phyloP scores from a whole-genome alignment of 1,139 yeast genomes.

The Suhomyces bokatorum region DNA sequence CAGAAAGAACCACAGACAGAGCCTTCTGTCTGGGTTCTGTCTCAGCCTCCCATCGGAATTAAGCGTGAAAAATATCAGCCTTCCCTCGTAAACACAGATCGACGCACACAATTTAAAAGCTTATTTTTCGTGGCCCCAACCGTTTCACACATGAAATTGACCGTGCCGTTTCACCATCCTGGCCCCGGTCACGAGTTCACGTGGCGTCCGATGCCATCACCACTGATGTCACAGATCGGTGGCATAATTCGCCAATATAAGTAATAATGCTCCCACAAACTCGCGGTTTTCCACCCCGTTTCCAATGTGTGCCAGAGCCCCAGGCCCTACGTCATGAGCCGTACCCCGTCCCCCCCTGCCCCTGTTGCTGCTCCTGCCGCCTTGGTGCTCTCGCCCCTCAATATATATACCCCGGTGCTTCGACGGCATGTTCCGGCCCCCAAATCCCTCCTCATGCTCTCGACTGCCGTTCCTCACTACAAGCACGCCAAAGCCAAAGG shows the following conservation, averaged over 20 bases:
- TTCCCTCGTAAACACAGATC: constrained; percentile 7
- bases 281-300: not conserved
- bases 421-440: constrained; percentile 2
- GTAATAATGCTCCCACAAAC: not conserved
- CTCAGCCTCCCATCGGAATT: no score
- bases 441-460: not conserved
- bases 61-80: constrained; percentile 2
- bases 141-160: constrained; percentile 7
- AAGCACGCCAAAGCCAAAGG: no score
- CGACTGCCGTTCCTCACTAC: no score
- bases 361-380: not conserved
- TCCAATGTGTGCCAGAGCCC: not conserved
- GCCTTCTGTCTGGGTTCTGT: no score
- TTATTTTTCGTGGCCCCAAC: not conserved
- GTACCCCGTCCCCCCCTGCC: not conserved
- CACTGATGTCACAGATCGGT: constrained; percentile 1
- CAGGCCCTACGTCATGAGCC: not conserved
- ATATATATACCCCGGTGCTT: constrained; percentile 7
- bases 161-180: constrained; percentile 3
- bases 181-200: not conserved
- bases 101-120: constrained; percentile 5
- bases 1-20: no score
- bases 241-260: constrained; percentile 2
- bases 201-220: constrained; percentile 1
- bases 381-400: constrained; percentile 5